Evolutionary conservation across 495 filamentous ascomycete genomes (phyloP), one percentile per base, ranked within the genome.

Genomic region (Lasiosphaeria hispida): DNA sequence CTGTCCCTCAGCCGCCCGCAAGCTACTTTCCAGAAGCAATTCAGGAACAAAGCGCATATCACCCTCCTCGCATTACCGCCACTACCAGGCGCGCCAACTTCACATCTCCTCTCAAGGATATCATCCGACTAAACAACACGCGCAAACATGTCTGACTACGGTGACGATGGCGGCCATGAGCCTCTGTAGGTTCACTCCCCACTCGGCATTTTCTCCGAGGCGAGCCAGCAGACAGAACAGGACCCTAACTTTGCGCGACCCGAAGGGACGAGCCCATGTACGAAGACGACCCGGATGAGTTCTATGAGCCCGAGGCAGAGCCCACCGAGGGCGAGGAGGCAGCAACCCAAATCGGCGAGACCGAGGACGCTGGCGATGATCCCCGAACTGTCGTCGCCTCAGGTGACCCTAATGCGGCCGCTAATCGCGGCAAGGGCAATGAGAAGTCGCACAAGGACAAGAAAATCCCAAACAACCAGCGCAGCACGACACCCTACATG

Each of bases 401-500:
- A 7, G 69, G 67, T 40, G 92, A 96, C 65, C 85, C 88, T 18
- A 86, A 85, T 53, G 86, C 88, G 39, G 83, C 83, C 17, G 84
- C 83, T 14, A 81, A 80, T 47, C 69, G 64, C 51, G 71, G 72
- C 42, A 81, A 77, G 57, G 71, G 72, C 23, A 70, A 65, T 43
- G 76, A 76, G 30, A 79, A 77, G 66, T 86, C 85, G 61, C 72
- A 85, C 60, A 90, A 90, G 69, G 88, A 91, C 70, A 97, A 94
- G 80, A 92, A 89, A 75, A 89, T 98, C 42, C 83, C 91, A 34
- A 87, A 90, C 61, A 91, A 96, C 53, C 81, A 94, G 77, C 84
- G 94, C 62, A 86, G 83, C 7, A 97, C 95, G 1, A 98, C 94
- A 42, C 95, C 94, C 5, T 98, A 96, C 80, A 95, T 98, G 92